phyloP scores from a whole-genome alignment of 345 rosid species.

The Eucalyptus caleyi region DNA sequence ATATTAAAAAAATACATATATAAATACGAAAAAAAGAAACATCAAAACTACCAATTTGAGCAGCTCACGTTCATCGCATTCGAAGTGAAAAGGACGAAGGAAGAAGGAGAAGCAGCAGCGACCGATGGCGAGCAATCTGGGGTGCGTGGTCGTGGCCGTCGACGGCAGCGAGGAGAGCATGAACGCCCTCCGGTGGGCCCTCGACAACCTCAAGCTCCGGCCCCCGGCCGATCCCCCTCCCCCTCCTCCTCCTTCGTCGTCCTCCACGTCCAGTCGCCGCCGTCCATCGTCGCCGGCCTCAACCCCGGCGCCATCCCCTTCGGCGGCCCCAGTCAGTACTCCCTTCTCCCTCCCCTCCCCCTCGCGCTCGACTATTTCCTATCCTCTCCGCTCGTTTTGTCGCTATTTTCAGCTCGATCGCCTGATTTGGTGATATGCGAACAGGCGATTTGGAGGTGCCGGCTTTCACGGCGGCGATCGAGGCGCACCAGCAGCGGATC shows the following conservation, averaged over 20 bases:
- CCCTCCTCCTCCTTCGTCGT: conserved; percentile 33
- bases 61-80: neutral
- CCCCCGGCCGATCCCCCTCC: conserved; percentile 18
- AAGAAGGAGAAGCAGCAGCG: neutral
- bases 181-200: conserved; percentile 74
- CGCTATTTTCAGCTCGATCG: neutral
- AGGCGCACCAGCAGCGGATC: conserved; percentile 76
- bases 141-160: conserved; percentile 62
- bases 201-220: conserved; percentile 67
- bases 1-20: neutral
- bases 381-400: neutral
- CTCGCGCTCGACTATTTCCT: neutral
- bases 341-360: neutral
- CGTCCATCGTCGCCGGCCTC: conserved; percentile 59
- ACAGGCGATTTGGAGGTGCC: conserved; percentile 74
- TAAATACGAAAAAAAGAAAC: neutral
- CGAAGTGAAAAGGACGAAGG: neutral
- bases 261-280: conserved; percentile 80
- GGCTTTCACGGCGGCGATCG: conserved; percentile 76
- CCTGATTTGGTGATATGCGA: neutral
- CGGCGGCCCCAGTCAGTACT: conserved; percentile 75
- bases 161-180: conserved; percentile 94
- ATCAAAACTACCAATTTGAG: neutral
- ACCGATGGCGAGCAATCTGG: conserved; percentile 26
- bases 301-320: conserved; percentile 83